Evolutionary conservation across 176 grass and related monocot species (phyloP).

Genomic region (Rhynchospora pubera): DNA sequence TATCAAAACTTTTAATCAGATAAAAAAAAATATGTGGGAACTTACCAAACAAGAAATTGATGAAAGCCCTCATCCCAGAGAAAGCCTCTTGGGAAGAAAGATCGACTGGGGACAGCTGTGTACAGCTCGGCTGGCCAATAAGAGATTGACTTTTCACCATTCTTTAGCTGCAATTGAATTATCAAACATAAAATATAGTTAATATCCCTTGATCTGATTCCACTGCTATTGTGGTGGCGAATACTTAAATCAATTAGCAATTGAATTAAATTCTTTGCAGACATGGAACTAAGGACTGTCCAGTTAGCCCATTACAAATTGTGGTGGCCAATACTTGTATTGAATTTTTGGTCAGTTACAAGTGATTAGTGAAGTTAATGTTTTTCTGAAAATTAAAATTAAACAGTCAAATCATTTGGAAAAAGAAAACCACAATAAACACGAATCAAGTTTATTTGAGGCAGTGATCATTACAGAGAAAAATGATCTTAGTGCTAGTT

Average conservation of each 20-base stretch:
- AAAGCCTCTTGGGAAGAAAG: constrained; percentile 95
- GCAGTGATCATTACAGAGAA: background rate
- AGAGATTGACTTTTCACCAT: constrained; percentile 78
- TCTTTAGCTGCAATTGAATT: constrained; percentile 66
- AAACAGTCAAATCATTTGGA: background rate
- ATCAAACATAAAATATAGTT: background rate
- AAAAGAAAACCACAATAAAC: background rate
- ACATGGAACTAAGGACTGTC: background rate
- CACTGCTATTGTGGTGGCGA: background rate
- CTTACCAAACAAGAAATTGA: constrained; percentile 80
- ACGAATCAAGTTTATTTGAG: background rate
- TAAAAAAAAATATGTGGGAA: constrained; percentile 9
- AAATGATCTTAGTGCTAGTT: background rate
- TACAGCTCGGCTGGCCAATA: constrained; percentile 89
- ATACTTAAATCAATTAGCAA: background rate
- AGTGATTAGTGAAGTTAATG: background rate
- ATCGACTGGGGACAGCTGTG: constrained; percentile 93
- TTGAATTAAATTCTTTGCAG: background rate
- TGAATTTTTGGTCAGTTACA: background rate
- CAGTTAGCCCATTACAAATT: background rate
- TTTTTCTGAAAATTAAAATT: background rate
- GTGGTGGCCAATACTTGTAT: too few relatives aligned
- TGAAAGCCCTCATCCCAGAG: constrained; percentile 98
- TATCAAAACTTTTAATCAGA: background rate
- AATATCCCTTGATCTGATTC: background rate